Percentiles rank a stretch among this genome's conserved stretches.
These are phyloP conservation scores for Tuber microsphaerosporum DNA, from an alignment of 495 filamentous ascomycete species.

Conservation along the genomic window DNA sequence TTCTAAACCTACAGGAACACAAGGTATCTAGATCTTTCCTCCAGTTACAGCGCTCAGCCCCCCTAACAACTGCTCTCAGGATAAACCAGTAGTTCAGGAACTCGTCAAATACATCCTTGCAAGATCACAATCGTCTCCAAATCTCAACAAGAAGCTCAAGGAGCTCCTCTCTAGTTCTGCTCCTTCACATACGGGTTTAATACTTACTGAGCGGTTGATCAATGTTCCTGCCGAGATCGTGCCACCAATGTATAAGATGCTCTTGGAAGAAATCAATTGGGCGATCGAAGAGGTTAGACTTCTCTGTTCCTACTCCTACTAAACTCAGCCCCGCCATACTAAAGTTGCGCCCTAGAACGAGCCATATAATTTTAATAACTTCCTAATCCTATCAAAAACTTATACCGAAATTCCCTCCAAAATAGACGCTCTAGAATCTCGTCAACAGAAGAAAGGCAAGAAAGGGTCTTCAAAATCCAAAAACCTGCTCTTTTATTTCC, in stretches of 20 bases:
- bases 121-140: slow-evolving; percentile 52
- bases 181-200: slow-evolving; percentile 62
- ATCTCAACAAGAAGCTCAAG: slow-evolving; percentile 49
- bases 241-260: slow-evolving; percentile 94
- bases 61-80: slow-evolving; percentile 42
- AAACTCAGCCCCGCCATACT: background rate
- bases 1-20: slow-evolving; percentile 78
- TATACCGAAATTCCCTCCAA: slow-evolving; percentile 81
- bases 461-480: slow-evolving; percentile 46
- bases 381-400: slow-evolving; percentile 79
- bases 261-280: slow-evolving; percentile 83
- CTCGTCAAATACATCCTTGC: slow-evolving; percentile 64
- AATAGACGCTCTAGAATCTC: slow-evolving; percentile 61
- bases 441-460: slow-evolving; percentile 71
- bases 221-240: slow-evolving; percentile 89
- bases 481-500: slow-evolving; percentile 71
- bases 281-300: slow-evolving; percentile 62
- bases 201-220: slow-evolving; percentile 84
- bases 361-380: slow-evolving; percentile 88
- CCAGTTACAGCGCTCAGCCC: too few species aligned
- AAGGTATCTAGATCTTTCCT: slow-evolving; percentile 42
- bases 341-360: slow-evolving; percentile 50
- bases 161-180: slow-evolving; percentile 51
- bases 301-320: background rate
- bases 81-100: slow-evolving; percentile 61